A percentile compares a stretch with the other conserved stretches of the same genome.
Evolutionary conservation across 2,329 filamentous ascomycete species (phyloP).

Genomic region (Tolypocladium ovalisporum): DNA sequence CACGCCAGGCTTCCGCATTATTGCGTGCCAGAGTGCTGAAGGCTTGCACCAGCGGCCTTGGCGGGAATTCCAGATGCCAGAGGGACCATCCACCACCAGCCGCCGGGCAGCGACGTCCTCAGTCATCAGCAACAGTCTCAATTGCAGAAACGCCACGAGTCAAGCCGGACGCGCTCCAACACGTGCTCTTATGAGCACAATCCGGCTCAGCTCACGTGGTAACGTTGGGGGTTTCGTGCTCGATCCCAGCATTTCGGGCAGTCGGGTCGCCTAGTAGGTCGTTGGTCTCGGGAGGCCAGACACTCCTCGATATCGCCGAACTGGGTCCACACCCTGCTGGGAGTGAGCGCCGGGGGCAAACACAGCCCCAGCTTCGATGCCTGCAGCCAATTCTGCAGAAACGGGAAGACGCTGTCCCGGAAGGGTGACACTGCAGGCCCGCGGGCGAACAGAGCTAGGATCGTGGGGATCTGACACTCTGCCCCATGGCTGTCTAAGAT

Average conservation of each 20-base stretch:
- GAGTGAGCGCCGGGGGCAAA: neutral
- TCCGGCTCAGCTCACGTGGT: conserved; percentile 2
- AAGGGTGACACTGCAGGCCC: neutral
- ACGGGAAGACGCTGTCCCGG: neutral
- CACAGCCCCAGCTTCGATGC: neutral
- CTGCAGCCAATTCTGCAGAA: neutral
- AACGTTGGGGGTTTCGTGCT: neutral
- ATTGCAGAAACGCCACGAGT: neutral
- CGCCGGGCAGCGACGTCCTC: neutral
- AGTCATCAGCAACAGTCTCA: neutral
- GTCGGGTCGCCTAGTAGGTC: neutral
- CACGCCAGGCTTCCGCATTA: neutral
- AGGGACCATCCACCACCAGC: neutral
- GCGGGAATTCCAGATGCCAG: neutral
- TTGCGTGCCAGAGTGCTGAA: neutral
- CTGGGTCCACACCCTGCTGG: neutral
- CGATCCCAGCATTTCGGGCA: neutral
- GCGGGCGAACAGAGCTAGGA: conserved; percentile 1
- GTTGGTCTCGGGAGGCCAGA: neutral
- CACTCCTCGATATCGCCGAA: neutral
- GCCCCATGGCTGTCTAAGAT: conserved; percentile 8
- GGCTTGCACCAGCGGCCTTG: neutral
- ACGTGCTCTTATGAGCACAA: neutral
- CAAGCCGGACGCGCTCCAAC: neutral
- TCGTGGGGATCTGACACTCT: conserved; percentile 7